Evolutionary conservation across 768 basidiomycete genomes (phyloP).

Genomic region (Leccinum longicurvipes): DNA sequence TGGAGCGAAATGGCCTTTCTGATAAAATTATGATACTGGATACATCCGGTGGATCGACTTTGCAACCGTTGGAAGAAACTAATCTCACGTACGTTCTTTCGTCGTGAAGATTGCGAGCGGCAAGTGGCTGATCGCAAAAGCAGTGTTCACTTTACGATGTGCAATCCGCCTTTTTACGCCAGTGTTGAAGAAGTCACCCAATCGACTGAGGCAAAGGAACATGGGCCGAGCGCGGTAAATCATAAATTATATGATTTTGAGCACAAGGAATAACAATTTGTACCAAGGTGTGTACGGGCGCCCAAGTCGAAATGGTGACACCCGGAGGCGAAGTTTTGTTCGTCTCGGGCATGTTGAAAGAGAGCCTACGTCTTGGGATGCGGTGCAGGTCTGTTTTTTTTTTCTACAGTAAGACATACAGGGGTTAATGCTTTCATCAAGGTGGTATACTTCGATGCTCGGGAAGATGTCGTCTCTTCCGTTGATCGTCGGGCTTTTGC

Average conservation of each 20-base stretch:
- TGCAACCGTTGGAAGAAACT: conserved; percentile 30
- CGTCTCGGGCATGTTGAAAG: conserved; percentile 70
- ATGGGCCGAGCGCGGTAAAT: conserved; percentile 66
- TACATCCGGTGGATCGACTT: conserved; percentile 40
- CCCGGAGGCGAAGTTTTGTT: conserved; percentile 83
- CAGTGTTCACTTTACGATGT: conserved; percentile 82
- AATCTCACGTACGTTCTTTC: conserved; percentile 2
- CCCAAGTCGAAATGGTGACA: conserved; percentile 85
- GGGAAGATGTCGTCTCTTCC: conserved; percentile 79
- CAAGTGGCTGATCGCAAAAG: background rate
- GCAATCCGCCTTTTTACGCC: conserved; percentile 96
- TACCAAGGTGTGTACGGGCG: conserved; percentile 77
- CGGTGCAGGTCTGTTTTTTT: conserved; percentile 51
- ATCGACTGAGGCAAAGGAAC: conserved; percentile 61
- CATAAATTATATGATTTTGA: background rate
- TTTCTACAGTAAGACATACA: background rate
- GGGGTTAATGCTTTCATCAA: background rate
- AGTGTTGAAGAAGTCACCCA: conserved; percentile 62
- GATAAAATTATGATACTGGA: conserved; percentile 49
- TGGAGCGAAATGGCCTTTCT: conserved; percentile 53
- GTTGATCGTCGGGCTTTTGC: conserved; percentile 55
- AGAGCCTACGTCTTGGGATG: conserved; percentile 52
- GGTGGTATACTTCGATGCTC: conserved; percentile 94
- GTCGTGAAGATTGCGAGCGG: background rate
- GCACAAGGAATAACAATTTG: background rate